phyloP scores from a whole-genome alignment of 371 early-diverging fungal genomes.

The Apophysomyces ossiformis region DNA sequence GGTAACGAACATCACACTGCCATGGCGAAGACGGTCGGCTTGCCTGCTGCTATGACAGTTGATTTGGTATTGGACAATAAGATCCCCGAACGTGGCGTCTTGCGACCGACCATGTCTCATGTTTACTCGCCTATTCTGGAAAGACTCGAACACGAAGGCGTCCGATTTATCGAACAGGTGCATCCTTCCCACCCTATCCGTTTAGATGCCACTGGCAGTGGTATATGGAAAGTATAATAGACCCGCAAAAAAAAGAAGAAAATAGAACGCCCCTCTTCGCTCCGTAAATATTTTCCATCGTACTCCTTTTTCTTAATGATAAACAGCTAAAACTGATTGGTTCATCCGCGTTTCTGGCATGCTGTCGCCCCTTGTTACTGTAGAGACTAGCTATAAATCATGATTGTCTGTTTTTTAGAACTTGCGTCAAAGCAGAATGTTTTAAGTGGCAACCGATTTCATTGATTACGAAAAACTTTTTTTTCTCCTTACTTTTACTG shows the following conservation, averaged over 20 bases:
- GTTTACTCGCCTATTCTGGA: slow-evolving; percentile 80
- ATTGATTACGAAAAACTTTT: neutral
- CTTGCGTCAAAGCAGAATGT: neutral
- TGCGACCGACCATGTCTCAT: slow-evolving; percentile 76
- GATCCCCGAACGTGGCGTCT: slow-evolving; percentile 70
- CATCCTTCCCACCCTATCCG: slow-evolving; percentile 20
- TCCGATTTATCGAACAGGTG: slow-evolving; percentile 70
- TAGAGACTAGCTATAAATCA: neutral
- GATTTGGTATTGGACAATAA: slow-evolving; percentile 77
- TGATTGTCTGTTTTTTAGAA: neutral
- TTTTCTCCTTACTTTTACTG: neutral
- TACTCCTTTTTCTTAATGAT: slow-evolving; percentile 9
- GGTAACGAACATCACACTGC: slow-evolving; percentile 81
- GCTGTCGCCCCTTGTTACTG: neutral
- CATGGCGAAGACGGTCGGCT: slow-evolving; percentile 92
- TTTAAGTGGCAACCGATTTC: slow-evolving; percentile 1
- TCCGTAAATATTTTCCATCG: neutral
- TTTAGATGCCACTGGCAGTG: slow-evolving; percentile 38
- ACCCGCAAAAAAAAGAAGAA: neutral
- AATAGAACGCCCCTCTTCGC: neutral
- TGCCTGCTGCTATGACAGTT: slow-evolving; percentile 88
- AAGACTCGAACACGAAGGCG: slow-evolving; percentile 73
- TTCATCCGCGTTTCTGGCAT: neutral
- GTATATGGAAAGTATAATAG: slow-evolving; percentile 23
- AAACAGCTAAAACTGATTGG: neutral